These are phyloP conservation scores for Austropuccinia psidii DNA, from an alignment of 1,284 basidiomycete species.

Conservation along the genomic window DNA sequence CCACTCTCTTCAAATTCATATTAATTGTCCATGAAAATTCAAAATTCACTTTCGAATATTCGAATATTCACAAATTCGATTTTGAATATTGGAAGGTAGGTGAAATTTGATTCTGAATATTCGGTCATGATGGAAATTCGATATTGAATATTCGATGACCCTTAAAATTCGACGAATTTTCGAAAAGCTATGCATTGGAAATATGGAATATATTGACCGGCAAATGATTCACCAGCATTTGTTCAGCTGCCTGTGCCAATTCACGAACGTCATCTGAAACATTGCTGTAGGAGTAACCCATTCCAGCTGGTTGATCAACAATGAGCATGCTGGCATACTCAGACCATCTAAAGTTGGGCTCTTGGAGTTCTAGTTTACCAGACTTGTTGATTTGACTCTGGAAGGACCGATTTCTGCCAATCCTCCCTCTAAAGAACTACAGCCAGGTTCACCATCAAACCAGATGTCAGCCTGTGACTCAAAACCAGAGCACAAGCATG, in stretches of 20 bases:
- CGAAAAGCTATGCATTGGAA: too few relatives aligned
- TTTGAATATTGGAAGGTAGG: too few relatives aligned
- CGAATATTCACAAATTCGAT: too few relatives aligned
- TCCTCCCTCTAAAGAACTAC: conserved; percentile 90
- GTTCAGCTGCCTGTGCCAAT: conserved; percentile 53
- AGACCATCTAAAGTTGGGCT: conserved; percentile 78
- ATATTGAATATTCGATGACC: too few relatives aligned
- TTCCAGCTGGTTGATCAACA: conserved; percentile 90
- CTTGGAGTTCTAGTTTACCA: conserved; percentile 53
- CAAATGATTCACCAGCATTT: conserved; percentile 89
- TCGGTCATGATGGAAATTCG: too few relatives aligned
- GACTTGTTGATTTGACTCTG: background rate
- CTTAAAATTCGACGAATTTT: too few relatives aligned
- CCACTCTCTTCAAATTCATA: too few relatives aligned
- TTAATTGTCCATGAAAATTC: too few relatives aligned
- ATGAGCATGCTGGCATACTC: conserved; percentile 77
- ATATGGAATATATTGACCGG: conserved; percentile 98
- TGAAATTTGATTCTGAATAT: too few relatives aligned
- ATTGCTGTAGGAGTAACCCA: conserved; percentile 81
- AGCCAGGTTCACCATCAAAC: conserved; percentile 65
- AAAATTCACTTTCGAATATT: too few relatives aligned
- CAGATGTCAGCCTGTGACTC: conserved; percentile 15
- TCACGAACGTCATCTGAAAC: conserved; percentile 78
- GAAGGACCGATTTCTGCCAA: conserved; percentile 98
- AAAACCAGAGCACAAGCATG: too few relatives aligned